Conservation (phyloP, 2,329 filamentous ascomycete genomes). For the Botryotinia narcissicola region DNA sequence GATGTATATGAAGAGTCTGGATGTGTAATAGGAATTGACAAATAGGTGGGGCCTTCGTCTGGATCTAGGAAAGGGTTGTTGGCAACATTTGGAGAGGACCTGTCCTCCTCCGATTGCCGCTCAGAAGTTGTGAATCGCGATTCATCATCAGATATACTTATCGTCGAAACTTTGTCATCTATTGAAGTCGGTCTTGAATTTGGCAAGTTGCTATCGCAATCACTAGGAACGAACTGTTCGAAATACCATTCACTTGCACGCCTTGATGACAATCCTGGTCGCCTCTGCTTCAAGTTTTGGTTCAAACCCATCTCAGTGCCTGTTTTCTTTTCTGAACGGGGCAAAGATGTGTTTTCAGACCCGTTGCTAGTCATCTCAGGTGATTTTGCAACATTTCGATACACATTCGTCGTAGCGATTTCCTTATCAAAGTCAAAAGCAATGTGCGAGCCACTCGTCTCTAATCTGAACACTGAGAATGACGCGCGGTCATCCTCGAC, state of each 20-base stretch:
- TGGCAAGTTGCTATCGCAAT: neutral
- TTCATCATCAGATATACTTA: neutral
- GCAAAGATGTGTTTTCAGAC: neutral
- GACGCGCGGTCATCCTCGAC: neutral
- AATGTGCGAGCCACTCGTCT: neutral
- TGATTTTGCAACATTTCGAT: neutral
- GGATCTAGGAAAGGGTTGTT: neutral
- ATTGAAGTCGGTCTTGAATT: neutral
- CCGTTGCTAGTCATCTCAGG: no score
- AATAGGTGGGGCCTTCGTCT: no score
- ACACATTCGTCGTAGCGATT: neutral
- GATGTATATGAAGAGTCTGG: no score
- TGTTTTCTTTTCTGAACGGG: neutral
- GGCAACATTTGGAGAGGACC: neutral
- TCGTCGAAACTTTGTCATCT: neutral
- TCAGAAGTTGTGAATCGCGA: rapidly evolving
- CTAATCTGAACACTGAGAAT: neutral
- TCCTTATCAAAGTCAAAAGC: conserved; percentile 14
- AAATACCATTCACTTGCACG: neutral
- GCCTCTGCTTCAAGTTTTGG: neutral
- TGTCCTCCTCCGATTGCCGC: neutral
- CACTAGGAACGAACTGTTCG: neutral
- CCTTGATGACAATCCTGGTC: neutral
- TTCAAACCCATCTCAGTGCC: neutral
- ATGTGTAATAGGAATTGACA: no score